Percentiles rank a stretch among this genome's conserved stretches.
Evolutionary conservation across 169 alveolate species (phyloP).

Genomic region (Plasmodium gonderi): DNA sequence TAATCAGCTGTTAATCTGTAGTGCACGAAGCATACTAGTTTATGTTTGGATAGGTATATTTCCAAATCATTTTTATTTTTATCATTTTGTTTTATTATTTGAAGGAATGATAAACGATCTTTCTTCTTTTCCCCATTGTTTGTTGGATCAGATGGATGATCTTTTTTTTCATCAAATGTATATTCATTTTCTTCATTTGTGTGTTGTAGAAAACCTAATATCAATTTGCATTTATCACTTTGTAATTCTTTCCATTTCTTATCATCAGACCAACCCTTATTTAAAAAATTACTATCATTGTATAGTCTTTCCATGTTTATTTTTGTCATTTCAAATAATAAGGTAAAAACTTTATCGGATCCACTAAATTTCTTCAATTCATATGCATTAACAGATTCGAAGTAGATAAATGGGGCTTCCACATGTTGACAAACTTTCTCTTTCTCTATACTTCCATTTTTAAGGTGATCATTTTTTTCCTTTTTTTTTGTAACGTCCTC

Average conservation of each 20-base stretch:
- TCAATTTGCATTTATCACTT: constrained; percentile 47
- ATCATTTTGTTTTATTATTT: constrained; percentile 15
- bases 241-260: constrained; percentile 77
- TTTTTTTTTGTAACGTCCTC: background rate
- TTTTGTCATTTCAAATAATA: constrained; percentile 58
- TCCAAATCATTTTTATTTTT: background rate
- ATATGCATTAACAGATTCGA: constrained; percentile 26
- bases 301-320: constrained; percentile 77
- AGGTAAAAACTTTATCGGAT: background rate
- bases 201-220: constrained; percentile 17
- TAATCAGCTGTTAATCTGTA: constrained; percentile 42
- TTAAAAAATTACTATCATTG: constrained; percentile 76
- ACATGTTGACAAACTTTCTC: too few relatives aligned
- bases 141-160: background rate
- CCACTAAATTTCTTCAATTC: constrained; percentile 18
- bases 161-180: background rate
- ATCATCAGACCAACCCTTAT: constrained; percentile 81
- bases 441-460: background rate
- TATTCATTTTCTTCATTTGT: background rate
- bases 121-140: too few relatives aligned
- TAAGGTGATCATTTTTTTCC: background rate
- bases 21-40: constrained; percentile 29
- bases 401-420: constrained; percentile 3
- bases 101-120: background rate
- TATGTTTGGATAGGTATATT: background rate